A percentile compares a stretch with the other conserved stretches of the same genome.
phyloP scores from a whole-genome alignment of 2,329 filamentous ascomycete genomes.

The Penicillium decumbens region DNA sequence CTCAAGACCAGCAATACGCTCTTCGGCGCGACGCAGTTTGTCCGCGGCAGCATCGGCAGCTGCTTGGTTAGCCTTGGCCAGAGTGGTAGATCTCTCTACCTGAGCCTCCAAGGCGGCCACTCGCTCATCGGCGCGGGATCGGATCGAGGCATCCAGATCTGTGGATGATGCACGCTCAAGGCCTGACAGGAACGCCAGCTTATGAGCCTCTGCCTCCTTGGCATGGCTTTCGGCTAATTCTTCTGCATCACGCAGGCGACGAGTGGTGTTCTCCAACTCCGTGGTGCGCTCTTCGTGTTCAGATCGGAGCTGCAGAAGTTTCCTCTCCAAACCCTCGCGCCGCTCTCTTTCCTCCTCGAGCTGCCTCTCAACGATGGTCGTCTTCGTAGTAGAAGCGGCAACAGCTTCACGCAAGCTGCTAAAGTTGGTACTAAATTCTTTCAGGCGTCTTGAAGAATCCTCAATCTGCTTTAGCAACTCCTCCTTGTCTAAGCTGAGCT shows the following conservation, averaged over 20 bases:
- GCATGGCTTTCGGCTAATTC: constrained; percentile 83
- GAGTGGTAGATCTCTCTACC: constrained; percentile 67
- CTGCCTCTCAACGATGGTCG: constrained; percentile 69
- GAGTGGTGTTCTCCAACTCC: constrained; percentile 69
- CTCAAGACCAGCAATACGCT: constrained; percentile 92
- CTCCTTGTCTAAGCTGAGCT: constrained; percentile 81
- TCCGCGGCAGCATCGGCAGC: constrained; percentile 84
- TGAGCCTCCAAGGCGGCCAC: constrained; percentile 72
- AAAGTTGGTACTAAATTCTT: constrained; percentile 67
- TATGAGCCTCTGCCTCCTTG: constrained; percentile 79
- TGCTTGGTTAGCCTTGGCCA: constrained; percentile 83
- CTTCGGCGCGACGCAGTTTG: constrained; percentile 85
- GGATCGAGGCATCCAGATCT: constrained; percentile 35
- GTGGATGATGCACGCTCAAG: constrained; percentile 64
- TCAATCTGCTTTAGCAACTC: constrained; percentile 67
- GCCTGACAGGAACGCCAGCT: constrained; percentile 73
- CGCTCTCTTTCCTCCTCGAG: constrained; percentile 71
- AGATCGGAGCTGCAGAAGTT: constrained; percentile 68
- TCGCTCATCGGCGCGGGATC: constrained; percentile 50
- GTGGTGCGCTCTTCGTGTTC: constrained; percentile 77
- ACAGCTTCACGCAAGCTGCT: constrained; percentile 73
- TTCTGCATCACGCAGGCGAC: constrained; percentile 77
- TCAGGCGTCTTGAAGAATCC: constrained; percentile 61
- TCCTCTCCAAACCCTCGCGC: constrained; percentile 69
- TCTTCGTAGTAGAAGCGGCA: constrained; percentile 71